Evolutionary conservation across 2,329 filamentous ascomycete species (phyloP), one percentile per base, ranked within the genome.

Genomic region (Colletotrichum godetiae): DNA sequence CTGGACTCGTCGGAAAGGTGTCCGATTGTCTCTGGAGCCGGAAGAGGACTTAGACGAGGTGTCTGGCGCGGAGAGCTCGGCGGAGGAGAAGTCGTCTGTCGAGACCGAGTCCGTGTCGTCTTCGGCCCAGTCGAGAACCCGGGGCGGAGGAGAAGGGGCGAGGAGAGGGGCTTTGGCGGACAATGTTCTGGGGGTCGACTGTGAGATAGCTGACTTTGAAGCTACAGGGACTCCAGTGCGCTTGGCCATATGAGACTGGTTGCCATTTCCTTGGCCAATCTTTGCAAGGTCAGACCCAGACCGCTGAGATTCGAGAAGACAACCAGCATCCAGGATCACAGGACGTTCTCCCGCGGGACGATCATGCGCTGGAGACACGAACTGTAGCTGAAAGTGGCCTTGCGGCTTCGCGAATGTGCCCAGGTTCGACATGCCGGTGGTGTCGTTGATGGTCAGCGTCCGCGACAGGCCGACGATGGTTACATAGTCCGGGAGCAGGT

Each of bases 401-500:
- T 76, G 75, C 19, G 75, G 71, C 56, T 74, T 77, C 27, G 53
- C 35, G 53, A 77, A 74, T 33, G 74, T 75, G 65, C 85, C 86
- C 2, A 87, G 73, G 75, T 83, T 84, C 19, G 69, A 77, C 77
- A 88, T 82, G 8, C 81, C 81, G 5, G 73, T 74, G 2, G 82
- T 83, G 67, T 88, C 81, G 46, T 83, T 80, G 6, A 80, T 74
- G 3, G 75, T 76, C 13, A 88, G 79, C 64, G 82, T 76, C 6
- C 86, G 84, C 3, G 87, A 86, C 3, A 87, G 80, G 29, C 84
- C 85, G 42, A 81, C 70, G 12, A 88, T 77, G 5, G 85, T 79
- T 4, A 89, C 74, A 81, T 85, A 86, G 1, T 80, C 77, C 0
- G 88, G 88, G 0, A 90, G 83, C 73, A 89, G 82, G 77, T 90